Evolutionary conservation across 2,329 filamentous ascomycete species (phyloP).

Genomic region (Aspergillus arachidicola): DNA sequence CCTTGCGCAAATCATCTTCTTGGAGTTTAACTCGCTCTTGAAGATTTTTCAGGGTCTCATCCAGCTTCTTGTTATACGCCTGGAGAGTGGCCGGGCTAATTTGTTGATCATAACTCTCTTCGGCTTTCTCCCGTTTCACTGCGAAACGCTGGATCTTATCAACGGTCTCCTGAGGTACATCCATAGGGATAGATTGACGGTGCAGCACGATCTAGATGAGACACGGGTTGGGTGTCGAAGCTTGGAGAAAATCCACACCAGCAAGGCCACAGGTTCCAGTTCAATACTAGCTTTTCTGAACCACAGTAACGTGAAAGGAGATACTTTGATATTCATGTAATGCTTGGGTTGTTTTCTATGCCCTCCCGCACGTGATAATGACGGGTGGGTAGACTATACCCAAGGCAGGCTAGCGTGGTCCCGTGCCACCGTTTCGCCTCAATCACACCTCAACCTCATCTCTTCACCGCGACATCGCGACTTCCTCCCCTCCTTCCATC

Average conservation of each 20-base stretch:
- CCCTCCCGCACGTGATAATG: slow-evolving; percentile 17
- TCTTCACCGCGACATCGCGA: slow-evolving; percentile 24
- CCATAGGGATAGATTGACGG: slow-evolving; percentile 25
- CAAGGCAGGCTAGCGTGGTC: slow-evolving; percentile 24
- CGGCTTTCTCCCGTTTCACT: slow-evolving; percentile 36
- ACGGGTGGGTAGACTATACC: not conserved
- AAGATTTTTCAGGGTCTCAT: slow-evolving; percentile 69
- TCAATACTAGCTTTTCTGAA: not conserved
- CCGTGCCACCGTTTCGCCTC: slow-evolving; percentile 20
- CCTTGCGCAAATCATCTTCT: slow-evolving; percentile 50
- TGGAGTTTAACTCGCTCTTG: slow-evolving; percentile 56
- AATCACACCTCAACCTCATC: slow-evolving; percentile 26
- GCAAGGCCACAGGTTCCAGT: not conserved
- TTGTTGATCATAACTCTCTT: slow-evolving; percentile 35
- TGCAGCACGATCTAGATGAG: not conserved
- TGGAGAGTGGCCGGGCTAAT: slow-evolving; percentile 32
- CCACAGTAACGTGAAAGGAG: not conserved
- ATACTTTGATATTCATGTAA: not conserved
- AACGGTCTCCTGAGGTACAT: slow-evolving; percentile 33
- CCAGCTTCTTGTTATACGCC: slow-evolving; percentile 50
- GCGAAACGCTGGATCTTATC: slow-evolving; percentile 39
- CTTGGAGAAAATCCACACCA: not conserved
- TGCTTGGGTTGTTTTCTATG: slow-evolving; percentile 7
- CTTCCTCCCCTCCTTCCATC: slow-evolving; percentile 15
- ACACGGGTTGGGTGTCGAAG: not conserved